Evolutionary conservation across 2,329 filamentous ascomycete genomes (phyloP).

Genomic region (Epicoccum nigrum): DNA sequence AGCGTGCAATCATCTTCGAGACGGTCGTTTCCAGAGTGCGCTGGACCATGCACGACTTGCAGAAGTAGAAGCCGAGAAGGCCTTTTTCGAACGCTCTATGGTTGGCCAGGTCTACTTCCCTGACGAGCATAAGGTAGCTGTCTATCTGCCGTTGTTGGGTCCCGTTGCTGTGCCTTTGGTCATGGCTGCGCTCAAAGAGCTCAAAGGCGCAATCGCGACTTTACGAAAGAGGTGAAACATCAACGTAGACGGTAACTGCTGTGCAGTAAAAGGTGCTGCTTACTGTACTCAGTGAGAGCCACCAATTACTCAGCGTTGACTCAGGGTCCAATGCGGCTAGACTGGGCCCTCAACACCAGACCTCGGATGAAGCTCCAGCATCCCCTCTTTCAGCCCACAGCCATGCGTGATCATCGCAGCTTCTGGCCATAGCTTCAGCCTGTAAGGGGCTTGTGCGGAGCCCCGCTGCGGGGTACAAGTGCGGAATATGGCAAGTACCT

Average conservation of each 20-base stretch:
- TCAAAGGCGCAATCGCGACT: constrained; percentile 22
- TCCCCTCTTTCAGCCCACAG: constrained; percentile 2
- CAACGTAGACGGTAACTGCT: not conserved
- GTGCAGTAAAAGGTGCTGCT: not conserved
- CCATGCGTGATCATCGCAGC: not conserved
- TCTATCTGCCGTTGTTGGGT: constrained; percentile 89
- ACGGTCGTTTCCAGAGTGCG: constrained; percentile 67
- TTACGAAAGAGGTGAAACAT: constrained; percentile 1
- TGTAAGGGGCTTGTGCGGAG: not conserved
- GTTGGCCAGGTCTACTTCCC: constrained; percentile 98
- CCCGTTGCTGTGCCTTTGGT: constrained; percentile 89
- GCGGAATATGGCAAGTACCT: not conserved
- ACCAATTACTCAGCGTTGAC: not conserved
- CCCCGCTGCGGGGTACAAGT: constrained; percentile 13
- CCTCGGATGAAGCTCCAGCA: constrained; percentile 9
- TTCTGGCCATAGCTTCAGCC: constrained; percentile 10
- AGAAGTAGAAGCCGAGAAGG: constrained; percentile 86
- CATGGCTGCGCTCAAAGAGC: constrained; percentile 81
- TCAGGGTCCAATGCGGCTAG: not conserved
- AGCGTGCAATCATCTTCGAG: constrained; percentile 73
- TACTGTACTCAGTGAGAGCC: not conserved
- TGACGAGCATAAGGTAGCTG: constrained; percentile 96
- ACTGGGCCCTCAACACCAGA: not conserved
- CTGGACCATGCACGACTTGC: constrained; percentile 82
- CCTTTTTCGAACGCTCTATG: constrained; percentile 99